Base-by-base conservation (phyloP, 345 rosid genomes). In the Aquilaria sinensis region DNA sequence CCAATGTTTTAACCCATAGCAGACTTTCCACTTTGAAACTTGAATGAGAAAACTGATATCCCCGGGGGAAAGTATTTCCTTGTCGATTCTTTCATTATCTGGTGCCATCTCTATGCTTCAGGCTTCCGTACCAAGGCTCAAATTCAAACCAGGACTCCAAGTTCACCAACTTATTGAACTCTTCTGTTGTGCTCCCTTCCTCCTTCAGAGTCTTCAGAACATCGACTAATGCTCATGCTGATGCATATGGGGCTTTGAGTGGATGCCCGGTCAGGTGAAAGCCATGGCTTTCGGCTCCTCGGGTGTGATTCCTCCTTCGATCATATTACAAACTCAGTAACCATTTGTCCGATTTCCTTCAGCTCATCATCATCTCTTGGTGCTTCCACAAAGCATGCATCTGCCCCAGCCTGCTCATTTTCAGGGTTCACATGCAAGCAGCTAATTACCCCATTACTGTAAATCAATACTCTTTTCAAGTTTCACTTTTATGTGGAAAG, bases 281-380 rank as follows among this genome's bases (percentile, higher is more conserved):
- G 2, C 85, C 84, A 78, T 77, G 10, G 65, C 80, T 62, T 73
- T 77, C 56, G 81, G 77, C 76, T 83, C 82, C 60, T 78, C 70
- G 13, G 83, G 83, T 3, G 86, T 81, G 3, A 67, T 63, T 16
- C 89, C 85, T 23, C 86, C 83, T 81, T 79, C 85, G 46, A 78
- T 57, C 85, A 76, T 74, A 61, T 83, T 80, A 43, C 81, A 80
- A n/a, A 76, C 68, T 57, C 80, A 67, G 53, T 67, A 80, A 8
- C 75, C 81, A 6, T 74, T 83, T n/a, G 83, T 47, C 78, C 81
- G 1, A 74, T 78, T 70, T 80, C 81, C 73, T 66, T 74, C 11
- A 76, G 76, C 65, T 78, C 81, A 23, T 80, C 70, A 9, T 78
- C 78, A 56, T 78, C 72, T 66, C 88, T 68, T 4, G 80, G 83